Base-by-base conservation (phyloP, 2,329 filamentous ascomycete species). In the Zymoseptoria passerinii region DNA sequence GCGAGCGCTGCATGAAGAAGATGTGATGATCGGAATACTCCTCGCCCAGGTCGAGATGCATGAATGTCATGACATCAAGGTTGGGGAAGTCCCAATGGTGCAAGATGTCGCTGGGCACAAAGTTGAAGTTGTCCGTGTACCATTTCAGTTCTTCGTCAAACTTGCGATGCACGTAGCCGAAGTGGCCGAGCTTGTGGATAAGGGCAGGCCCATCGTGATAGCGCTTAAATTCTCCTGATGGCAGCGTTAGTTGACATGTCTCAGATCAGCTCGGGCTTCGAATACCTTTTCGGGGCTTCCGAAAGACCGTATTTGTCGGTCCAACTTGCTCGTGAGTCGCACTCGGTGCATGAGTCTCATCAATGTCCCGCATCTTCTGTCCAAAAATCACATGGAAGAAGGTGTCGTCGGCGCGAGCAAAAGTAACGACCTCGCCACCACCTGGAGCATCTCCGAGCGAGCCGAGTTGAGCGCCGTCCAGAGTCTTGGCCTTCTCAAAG, bases 1-100 rank as follows among this genome's bases (percentile, higher is more conserved):
- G 49, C 10, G 54, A 58, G 50, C 58, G 54, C 40, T 54, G 48
- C 40, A 76, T 66, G 65, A 78, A 76, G 53, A 78, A 70, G 4
- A 61, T 66, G 64, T 80, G 78, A 62, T 80, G 77, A 58, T 80
- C 77, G 0, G 70, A 66, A 60, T 70, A 74, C 10, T 71, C 68
- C 1, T 69, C 54, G 0, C 77, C 77, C 8, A 71, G 69, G 58
- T 79, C 77, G 4, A 80, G 64, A 58, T 78, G 77, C 53, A 76
- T 62, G 61, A 80, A 80, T 0, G 71, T 69, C 9, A 72, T 65
- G 50, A 73, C 67, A 53, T 77, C 72, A 8, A 61, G 27, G 54
- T 61, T 28, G 62, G 65, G 0, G 0, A 65, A 62, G 8, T 68
- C 52, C 8, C 61, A 61, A 3, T 66, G 61, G 19, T 63, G 52